A percentile compares a stretch with the other conserved stretches of the same genome.
These are phyloP conservation scores for Microcyclosporella mali DNA, from an alignment of 2,329 filamentous ascomycete species.

Conservation along the genomic window DNA sequence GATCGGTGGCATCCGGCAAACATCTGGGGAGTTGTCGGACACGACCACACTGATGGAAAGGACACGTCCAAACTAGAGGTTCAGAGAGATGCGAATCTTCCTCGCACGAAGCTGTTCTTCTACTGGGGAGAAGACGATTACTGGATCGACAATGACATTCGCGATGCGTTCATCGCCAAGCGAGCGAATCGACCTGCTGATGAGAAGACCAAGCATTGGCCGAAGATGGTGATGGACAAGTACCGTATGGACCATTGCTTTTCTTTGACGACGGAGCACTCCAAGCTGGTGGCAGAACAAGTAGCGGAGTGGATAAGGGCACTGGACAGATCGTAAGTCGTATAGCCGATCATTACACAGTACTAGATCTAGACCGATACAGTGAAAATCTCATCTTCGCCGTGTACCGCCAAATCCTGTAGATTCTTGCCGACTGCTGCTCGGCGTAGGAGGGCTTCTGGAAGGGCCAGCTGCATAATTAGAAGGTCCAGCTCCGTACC, in stretches of 20 bases:
- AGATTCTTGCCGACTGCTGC: conserved; percentile 28
- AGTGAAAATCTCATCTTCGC: conserved; percentile 16
- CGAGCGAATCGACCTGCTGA: conserved; percentile 30
- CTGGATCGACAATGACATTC: conserved; percentile 55
- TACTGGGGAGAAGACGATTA: conserved; percentile 56
- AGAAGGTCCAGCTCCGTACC: conserved; percentile 8
- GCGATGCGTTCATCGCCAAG: conserved; percentile 48
- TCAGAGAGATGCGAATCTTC: conserved; percentile 9
- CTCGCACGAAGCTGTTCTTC: conserved; percentile 47
- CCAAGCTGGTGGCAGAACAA: conserved; percentile 1
- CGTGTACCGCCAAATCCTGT: conserved; percentile 33
- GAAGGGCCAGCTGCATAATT: conserved; percentile 1
- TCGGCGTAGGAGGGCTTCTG: conserved; percentile 17
- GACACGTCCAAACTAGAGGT: not conserved
- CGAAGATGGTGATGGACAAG: conserved; percentile 50
- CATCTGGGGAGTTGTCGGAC: conserved; percentile 48
- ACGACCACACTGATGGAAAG: not conserved
- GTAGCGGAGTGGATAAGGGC: conserved; percentile 1
- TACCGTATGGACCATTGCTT: conserved; percentile 55
- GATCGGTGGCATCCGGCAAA: conserved; percentile 57
- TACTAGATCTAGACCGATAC: too few relatives aligned
- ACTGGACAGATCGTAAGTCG: too few relatives aligned
- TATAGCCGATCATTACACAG: too few relatives aligned
- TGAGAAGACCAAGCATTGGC: conserved; percentile 29
- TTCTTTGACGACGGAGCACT: conserved; percentile 45